phyloP scores from a whole-genome alignment of 2,329 filamentous ascomycete genomes.

The Ascochyta fabae region DNA sequence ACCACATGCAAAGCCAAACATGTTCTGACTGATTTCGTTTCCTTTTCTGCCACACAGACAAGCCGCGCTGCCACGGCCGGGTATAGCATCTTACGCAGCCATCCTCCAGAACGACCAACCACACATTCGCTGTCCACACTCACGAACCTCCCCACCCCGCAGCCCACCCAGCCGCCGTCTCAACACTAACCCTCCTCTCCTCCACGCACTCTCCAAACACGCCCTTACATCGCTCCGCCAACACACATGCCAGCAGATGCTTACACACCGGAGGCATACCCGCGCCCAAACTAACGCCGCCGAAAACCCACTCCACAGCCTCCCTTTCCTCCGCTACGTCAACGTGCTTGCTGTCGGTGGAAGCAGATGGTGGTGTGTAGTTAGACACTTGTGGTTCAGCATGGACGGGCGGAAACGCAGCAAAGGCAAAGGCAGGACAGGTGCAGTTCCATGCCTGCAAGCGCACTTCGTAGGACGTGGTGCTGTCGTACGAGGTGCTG shows the following conservation, averaged over 20 bases:
- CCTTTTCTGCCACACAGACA: not conserved
- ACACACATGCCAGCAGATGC: constrained; percentile 82
- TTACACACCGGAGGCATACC: constrained; percentile 74
- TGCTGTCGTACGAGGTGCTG: constrained; percentile 36
- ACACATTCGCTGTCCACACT: constrained; percentile 3
- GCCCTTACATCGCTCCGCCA: constrained; percentile 69
- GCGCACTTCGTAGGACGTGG: constrained; percentile 70
- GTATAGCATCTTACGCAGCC: constrained; percentile 25
- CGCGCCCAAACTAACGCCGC: constrained; percentile 8
- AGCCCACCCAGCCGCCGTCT: constrained; percentile 77
- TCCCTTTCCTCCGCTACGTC: not conserved
- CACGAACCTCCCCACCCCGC: constrained; percentile 41
- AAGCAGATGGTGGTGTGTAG: not conserved
- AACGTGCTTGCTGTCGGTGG: not conserved
- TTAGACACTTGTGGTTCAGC: constrained; percentile 17
- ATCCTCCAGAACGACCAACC: not conserved
- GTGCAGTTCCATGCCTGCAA: constrained; percentile 84
- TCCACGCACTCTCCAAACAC: constrained; percentile 65
- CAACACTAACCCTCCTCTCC: constrained; percentile 61
- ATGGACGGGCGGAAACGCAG: constrained; percentile 62
- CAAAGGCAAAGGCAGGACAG: constrained; percentile 82
- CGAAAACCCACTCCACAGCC: constrained; percentile 23
- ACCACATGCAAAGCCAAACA: not conserved
- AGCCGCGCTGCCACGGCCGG: constrained; percentile 32
- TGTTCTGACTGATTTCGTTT: not conserved